phyloP scores from a whole-genome alignment of 192 early-diverging fungal genomes.

The Gryganskiella cystojenkinii region DNA sequence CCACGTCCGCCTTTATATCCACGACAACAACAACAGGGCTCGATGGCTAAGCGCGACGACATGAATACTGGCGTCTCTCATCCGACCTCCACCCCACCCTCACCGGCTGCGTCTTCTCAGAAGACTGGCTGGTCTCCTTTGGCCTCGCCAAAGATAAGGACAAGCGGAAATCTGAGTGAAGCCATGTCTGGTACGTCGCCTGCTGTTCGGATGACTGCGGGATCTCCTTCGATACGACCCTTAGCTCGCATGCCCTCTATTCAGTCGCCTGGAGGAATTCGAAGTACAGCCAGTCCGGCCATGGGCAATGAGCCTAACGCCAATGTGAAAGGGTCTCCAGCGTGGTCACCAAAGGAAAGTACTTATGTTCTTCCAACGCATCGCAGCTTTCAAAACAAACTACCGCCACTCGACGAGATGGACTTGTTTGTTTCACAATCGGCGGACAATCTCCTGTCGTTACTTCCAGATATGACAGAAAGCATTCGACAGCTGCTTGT shows the following conservation, averaged over 20 bases:
- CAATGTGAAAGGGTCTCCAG: constrained; percentile 30
- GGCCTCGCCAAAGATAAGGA: constrained; percentile 3
- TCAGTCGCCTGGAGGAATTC: not conserved
- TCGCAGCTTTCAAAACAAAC: constrained; percentile 30
- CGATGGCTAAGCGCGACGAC: constrained; percentile 40
- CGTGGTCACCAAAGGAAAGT: constrained; percentile 36
- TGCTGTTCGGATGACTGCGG: not conserved
- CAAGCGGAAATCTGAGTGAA: not conserved
- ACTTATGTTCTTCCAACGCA: constrained; percentile 16
- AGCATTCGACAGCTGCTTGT: constrained; percentile 28
- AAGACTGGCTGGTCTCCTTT: not conserved
- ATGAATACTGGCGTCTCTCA: not conserved
- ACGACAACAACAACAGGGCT: not conserved
- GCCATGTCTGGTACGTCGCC: not conserved
- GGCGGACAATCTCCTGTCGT: constrained; percentile 25
- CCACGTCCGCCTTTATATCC: too few relatives aligned
- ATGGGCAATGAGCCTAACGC: not conserved
- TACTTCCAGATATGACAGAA: constrained; percentile 40
- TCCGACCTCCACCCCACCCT: not conserved
- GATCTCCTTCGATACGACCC: constrained; percentile 5
- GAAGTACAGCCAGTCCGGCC: not conserved
- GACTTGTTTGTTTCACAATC: constrained; percentile 38
- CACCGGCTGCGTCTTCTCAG: not conserved
- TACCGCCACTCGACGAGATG: constrained; percentile 38
- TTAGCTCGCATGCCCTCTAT: constrained; percentile 7